A percentile compares a stretch with the other conserved stretches of the same genome.
phyloP scores from a whole-genome alignment of 306 rosid genomes.

The Vigna hirtella region DNA sequence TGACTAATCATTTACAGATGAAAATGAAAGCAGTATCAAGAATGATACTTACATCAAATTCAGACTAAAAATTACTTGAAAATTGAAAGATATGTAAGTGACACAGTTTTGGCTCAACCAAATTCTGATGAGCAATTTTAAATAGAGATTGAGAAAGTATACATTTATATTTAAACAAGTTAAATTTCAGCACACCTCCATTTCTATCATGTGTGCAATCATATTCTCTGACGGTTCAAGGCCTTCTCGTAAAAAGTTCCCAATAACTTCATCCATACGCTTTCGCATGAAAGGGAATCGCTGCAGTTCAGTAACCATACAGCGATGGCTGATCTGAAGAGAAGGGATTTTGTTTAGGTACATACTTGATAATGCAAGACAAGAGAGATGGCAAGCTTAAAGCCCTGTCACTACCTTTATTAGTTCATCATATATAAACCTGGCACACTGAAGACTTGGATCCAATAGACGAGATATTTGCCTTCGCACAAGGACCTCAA shows the following conservation, averaged over 20 bases:
- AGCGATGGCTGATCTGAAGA: constrained; percentile 90
- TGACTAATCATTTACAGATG: background rate
- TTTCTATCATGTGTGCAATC: constrained; percentile 93
- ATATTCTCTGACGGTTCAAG: constrained; percentile 91
- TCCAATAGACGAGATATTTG: constrained; percentile 91
- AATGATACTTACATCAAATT: constrained; percentile 5
- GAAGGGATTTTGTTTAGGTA: constrained; percentile 31
- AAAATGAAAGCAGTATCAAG: background rate
- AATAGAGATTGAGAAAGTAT: constrained; percentile 28
- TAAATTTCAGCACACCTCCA: constrained; percentile 73
- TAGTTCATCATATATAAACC: constrained; percentile 94
- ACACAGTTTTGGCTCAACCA: constrained; percentile 32
- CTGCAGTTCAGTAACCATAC: constrained; percentile 88
- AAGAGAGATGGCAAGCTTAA: constrained; percentile 27
- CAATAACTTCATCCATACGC: constrained; percentile 97
- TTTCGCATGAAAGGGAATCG: constrained; percentile 89
- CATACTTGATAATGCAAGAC: constrained; percentile 12
- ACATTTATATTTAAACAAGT: background rate
- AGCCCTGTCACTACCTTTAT: constrained; percentile 68
- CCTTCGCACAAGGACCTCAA: constrained; percentile 94
- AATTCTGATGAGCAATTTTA: constrained; percentile 8
- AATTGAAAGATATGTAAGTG: constrained; percentile 5
- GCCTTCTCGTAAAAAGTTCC: constrained; percentile 90
- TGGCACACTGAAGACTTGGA: constrained; percentile 99
- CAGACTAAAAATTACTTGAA: background rate